A percentile compares a stretch with the other conserved stretches of the same genome.
Conservation (phyloP, 345 rosid species). For the Reutealis trisperma region DNA sequence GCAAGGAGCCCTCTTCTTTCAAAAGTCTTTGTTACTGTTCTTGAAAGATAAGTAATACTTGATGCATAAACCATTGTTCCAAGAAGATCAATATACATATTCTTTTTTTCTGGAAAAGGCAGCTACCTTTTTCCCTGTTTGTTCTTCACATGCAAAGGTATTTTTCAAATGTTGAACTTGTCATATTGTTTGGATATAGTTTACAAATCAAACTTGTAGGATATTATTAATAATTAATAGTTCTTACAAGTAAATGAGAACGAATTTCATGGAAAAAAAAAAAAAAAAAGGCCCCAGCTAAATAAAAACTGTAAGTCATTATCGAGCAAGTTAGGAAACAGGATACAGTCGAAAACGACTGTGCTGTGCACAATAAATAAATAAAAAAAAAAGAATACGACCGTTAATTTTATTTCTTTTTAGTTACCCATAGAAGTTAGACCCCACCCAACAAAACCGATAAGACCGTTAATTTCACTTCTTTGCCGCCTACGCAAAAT, state of each 20-base stretch:
- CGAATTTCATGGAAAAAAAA: not conserved
- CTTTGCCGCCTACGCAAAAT: conserved; percentile 5
- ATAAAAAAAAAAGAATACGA: not conserved
- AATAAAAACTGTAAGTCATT: not conserved
- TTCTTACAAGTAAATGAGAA: not conserved
- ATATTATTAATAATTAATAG: no score
- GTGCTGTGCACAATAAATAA: no score
- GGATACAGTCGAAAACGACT: not conserved
- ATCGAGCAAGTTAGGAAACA: conserved; percentile 1
- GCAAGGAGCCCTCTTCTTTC: not conserved
- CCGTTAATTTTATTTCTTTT: conserved; percentile 12
- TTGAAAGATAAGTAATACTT: not conserved
- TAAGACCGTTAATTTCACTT: conserved; percentile 16
- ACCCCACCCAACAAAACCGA: not conserved
- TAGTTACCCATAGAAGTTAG: no score
- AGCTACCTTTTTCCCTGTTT: not conserved
- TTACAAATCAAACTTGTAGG: no score
- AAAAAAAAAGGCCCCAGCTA: not conserved
- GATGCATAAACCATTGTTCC: no score
- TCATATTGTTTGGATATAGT: no score
- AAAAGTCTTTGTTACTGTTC: not conserved
- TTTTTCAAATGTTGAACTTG: no score
- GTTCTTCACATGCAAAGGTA: no score
- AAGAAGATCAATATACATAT: no score
- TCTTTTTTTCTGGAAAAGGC: not conserved